phyloP scores from a whole-genome alignment of 208 protist genomes.

The Sergeia podlipaevii region DNA sequence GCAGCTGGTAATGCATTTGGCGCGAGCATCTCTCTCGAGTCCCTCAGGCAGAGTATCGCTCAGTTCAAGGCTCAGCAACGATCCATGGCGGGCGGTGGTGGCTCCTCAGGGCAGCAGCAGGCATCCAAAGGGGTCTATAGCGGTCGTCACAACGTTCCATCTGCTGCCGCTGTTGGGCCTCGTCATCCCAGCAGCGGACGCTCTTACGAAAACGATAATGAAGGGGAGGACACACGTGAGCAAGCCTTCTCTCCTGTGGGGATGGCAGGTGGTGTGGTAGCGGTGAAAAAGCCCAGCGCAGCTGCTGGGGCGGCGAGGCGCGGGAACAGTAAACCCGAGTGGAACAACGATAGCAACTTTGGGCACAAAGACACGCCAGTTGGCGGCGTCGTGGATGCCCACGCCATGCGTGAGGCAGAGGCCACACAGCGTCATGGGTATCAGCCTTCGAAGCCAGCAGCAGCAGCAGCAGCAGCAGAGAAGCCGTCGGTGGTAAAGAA shows the following conservation, averaged over 20 bases:
- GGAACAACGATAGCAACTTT: too few relatives aligned
- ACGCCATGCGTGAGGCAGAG: too few relatives aligned
- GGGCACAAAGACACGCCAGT: too few relatives aligned
- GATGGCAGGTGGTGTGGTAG: constrained; percentile 7
- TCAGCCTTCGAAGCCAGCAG: not conserved
- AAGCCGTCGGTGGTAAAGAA: constrained; percentile 14
- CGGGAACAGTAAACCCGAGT: not conserved
- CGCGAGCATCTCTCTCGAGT: constrained; percentile 60
- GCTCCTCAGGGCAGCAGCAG: constrained; percentile 9
- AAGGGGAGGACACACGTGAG: constrained; percentile 13
- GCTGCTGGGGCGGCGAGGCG: constrained; percentile 1
- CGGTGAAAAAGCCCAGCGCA: too few relatives aligned
- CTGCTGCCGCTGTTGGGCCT: too few relatives aligned
- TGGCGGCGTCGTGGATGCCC: too few relatives aligned
- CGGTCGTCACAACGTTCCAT: not conserved
- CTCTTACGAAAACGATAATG: constrained; percentile 1
- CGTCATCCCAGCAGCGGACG: too few relatives aligned
- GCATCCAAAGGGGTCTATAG: not conserved
- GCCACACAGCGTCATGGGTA: not conserved
- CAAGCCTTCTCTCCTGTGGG: constrained; percentile 4
- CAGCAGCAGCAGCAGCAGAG: constrained; percentile 13
- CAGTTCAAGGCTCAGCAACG: constrained; percentile 66
- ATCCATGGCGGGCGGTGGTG: constrained; percentile 13
- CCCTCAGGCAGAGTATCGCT: constrained; percentile 70
- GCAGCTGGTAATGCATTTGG: too few relatives aligned